These are phyloP conservation scores for Backusella sp. DNA, from an alignment of 192 early-diverging fungal genomes.

Conservation along the genomic window DNA sequence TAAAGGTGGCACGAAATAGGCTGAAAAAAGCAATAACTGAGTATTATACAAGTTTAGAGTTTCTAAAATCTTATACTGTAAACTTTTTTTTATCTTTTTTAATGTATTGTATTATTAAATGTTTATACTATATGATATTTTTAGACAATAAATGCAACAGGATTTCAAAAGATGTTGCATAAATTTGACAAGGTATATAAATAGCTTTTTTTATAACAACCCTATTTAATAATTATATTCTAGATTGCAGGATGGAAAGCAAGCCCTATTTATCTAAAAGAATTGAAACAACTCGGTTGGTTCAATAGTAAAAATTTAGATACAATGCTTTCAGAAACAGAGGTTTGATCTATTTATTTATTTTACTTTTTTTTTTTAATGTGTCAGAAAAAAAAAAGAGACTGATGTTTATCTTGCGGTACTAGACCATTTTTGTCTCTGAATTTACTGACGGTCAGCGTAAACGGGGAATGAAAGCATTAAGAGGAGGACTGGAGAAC, in stretches of 20 bases:
- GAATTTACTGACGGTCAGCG: constrained; percentile 65
- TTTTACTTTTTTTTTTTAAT: neutral
- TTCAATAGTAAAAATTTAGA: constrained; percentile 54
- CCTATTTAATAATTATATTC: neutral
- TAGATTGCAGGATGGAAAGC: constrained; percentile 48
- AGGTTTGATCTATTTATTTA: constrained; percentile 35
- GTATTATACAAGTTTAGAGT: constrained; percentile 68
- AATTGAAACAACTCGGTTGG: constrained; percentile 56
- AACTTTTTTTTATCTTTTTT: neutral
- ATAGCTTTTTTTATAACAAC: neutral
- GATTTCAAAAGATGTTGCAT: constrained; percentile 68
- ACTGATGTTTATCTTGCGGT: neutral
- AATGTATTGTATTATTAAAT: neutral
- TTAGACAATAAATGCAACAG: constrained; percentile 54
- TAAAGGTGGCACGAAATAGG: constrained; percentile 43
- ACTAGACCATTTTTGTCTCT: constrained; percentile 55
- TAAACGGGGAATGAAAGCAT: constrained; percentile 61
- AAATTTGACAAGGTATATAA: constrained; percentile 68
- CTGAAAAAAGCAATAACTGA: constrained; percentile 72
- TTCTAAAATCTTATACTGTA: constrained; percentile 69
- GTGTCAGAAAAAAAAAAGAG: neutral
- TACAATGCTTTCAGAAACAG: constrained; percentile 57
- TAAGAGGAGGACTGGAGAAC: constrained; percentile 51
- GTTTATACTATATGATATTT: neutral
- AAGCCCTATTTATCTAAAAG: constrained; percentile 41